Evolutionary conservation across 768 basidiomycete genomes (phyloP), one percentile per base, ranked within the genome.

Genomic region (Chiua virens): DNA sequence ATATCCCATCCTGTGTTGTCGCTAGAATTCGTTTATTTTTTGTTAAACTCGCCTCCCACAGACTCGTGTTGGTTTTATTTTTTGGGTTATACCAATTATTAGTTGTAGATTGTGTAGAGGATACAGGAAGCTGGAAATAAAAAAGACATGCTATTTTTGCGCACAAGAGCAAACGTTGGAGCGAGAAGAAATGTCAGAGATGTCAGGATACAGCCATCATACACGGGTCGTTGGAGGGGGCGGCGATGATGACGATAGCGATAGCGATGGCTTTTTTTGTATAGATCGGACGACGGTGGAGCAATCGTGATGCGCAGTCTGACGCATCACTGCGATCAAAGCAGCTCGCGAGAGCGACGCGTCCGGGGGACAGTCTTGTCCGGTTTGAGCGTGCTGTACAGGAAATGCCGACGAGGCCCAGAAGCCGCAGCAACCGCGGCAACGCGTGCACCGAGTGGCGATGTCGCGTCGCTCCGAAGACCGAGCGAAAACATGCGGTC

Each of bases 401-500:
- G 72, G 68, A 93, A 93, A 68, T 93, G 90, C 7, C 91, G 79
- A 13, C 89, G 79, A 10, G 91, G 87, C 5, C 89, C 90, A 10
- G 79, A 76, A 4, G 79, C 83, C 6, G 82, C 85, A 8, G 84
- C 79, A 7, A 81, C 83, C 2, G 80, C 83, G 20, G 85, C 78
- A 15, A 84, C 83, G 7, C 87, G 81, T 11, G 79, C 78, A 2
- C 81, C 79, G 4, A 87, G 80, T 4, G 80, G 79, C 1, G 55
- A 73, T 44, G 89, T 83, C 0, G 85, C 79, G 4, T 86, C 87
- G 50, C 83, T 82, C 25, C 91, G 85, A 9, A 92, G 75, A 18
- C 90, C 90, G 11, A 93, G 76, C 6, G 86, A 89, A 64, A 92
- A 93, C 92, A 92, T 91, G 25, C 90, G 74, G 67, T 92, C 90